Percentiles rank a stretch among this genome's conserved stretches.
phyloP scores from a whole-genome alignment of 306 rosid species.

The Pachyrhizus erosus region DNA sequence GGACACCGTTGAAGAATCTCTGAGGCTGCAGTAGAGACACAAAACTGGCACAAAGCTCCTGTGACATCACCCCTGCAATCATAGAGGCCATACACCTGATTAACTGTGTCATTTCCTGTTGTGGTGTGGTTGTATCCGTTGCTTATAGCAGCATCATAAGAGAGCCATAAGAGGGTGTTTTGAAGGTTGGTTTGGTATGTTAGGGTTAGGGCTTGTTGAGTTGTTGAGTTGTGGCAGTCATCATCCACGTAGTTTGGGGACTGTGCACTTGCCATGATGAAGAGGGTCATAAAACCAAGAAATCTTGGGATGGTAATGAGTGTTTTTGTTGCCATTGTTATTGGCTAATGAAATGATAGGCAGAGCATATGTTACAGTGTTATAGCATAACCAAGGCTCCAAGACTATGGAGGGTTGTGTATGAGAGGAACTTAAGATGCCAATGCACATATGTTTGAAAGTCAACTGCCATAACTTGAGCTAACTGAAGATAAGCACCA shows the following conservation, averaged over 20 bases:
- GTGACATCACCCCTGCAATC: constrained; percentile 51
- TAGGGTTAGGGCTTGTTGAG: constrained; percentile 17
- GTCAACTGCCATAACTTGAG: constrained; percentile 10
- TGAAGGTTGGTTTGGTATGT: constrained; percentile 46
- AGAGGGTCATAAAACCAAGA: constrained; percentile 22
- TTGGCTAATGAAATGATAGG: constrained; percentile 1
- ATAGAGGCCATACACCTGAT: constrained; percentile 47
- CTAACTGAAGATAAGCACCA: not conserved
- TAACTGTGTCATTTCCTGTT: constrained; percentile 8
- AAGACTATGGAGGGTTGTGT: not conserved
- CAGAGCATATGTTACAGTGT: not conserved
- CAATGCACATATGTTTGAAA: not conserved
- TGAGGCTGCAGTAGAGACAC: constrained; percentile 45
- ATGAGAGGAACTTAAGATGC: not conserved
- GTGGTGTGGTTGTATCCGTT: constrained; percentile 44
- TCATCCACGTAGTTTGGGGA: constrained; percentile 41
- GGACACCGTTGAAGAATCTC: constrained; percentile 39
- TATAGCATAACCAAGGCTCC: not conserved
- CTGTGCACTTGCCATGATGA: constrained; percentile 30
- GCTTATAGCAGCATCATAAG: constrained; percentile 36
- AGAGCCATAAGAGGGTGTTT: constrained; percentile 14
- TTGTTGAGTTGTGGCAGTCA: constrained; percentile 40
- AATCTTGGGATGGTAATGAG: not conserved
- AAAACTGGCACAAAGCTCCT: constrained; percentile 46
- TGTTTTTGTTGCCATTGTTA: not conserved